A percentile compares a stretch with the other conserved stretches of the same genome.
Conservation (phyloP, 2,329 filamentous ascomycete genomes). For the Aureobasidium sp. region DNA sequence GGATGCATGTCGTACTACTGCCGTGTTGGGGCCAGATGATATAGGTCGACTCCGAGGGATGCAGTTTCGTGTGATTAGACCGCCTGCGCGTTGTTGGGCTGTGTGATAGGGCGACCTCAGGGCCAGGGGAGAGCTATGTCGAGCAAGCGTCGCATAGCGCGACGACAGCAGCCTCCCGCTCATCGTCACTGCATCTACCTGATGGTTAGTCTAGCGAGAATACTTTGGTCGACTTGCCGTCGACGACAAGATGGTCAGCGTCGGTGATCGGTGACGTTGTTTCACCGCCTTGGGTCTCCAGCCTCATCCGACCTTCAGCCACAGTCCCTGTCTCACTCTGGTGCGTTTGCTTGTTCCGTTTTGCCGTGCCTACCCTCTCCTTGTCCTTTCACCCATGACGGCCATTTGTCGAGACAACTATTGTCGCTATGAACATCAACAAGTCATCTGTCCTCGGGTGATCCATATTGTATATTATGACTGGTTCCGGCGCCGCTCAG, state of each 20-base stretch:
- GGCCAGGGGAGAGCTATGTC: constrained; percentile 51
- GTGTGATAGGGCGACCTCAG: constrained; percentile 32
- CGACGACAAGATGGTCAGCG: background rate
- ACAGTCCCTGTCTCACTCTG: background rate
- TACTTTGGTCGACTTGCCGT: background rate
- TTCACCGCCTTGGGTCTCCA: background rate
- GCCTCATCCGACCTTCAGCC: background rate
- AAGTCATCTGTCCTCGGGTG: no score
- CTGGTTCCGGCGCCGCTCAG: background rate
- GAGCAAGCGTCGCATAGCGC: constrained; percentile 60
- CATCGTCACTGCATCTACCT: constrained; percentile 37
- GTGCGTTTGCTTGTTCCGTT: background rate
- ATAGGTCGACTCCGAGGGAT: constrained; percentile 23
- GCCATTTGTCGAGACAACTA: background rate
- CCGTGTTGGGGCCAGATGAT: constrained; percentile 23
- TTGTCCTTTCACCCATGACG: background rate
- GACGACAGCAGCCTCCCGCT: constrained; percentile 70
- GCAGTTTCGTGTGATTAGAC: constrained; percentile 32
- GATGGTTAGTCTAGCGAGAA: background rate
- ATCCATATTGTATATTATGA: background rate
- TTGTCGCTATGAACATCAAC: background rate
- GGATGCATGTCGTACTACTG: constrained; percentile 61
- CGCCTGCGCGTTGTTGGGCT: constrained; percentile 28
- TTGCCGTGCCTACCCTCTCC: background rate
- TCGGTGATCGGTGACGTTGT: constrained; percentile 3